A percentile compares a stretch with the other conserved stretches of the same genome.
Evolutionary conservation across 106 monocot species (phyloP).

Genomic region (Dioscorea zingiberensis): DNA sequence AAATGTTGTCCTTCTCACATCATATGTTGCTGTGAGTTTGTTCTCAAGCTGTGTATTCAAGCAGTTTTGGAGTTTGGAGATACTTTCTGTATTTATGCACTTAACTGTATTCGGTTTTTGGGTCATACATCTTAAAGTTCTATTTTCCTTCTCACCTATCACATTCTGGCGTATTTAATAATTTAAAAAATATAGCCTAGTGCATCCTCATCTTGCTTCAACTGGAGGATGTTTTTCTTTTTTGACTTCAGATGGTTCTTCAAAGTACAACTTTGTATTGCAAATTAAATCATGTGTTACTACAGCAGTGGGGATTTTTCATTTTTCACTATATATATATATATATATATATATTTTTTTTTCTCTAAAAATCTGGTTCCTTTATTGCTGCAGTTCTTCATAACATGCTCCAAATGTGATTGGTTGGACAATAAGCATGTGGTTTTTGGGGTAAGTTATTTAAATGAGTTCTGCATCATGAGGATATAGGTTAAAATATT

Average conservation of each 20-base stretch:
- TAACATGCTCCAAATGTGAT: slow-evolving; percentile 95
- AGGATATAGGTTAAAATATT: too few species aligned
- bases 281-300: too few species aligned
- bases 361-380: not conserved
- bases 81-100: too few species aligned
- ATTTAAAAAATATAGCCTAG: too few species aligned
- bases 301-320: not conserved
- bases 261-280: not conserved
- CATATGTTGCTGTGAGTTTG: not conserved
- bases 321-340: not conserved
- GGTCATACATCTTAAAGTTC: too few species aligned
- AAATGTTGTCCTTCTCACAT: not conserved
- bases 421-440: slow-evolving; percentile 99
- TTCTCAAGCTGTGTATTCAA: too few species aligned
- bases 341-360: not conserved
- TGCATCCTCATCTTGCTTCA: not conserved
- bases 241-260: not conserved
- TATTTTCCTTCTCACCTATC: too few species aligned
- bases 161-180: too few species aligned
- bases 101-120: too few species aligned
- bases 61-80: too few species aligned
- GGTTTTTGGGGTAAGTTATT: slow-evolving; percentile 88
- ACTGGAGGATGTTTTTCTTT: not conserved
- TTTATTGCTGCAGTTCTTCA: slow-evolving; percentile 66
- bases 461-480: not conserved